Percentiles rank a stretch among this genome's conserved stretches.
Evolutionary conservation across 2,329 filamentous ascomycete genomes (phyloP).

Genomic region (Colletotrichum sp.): DNA sequence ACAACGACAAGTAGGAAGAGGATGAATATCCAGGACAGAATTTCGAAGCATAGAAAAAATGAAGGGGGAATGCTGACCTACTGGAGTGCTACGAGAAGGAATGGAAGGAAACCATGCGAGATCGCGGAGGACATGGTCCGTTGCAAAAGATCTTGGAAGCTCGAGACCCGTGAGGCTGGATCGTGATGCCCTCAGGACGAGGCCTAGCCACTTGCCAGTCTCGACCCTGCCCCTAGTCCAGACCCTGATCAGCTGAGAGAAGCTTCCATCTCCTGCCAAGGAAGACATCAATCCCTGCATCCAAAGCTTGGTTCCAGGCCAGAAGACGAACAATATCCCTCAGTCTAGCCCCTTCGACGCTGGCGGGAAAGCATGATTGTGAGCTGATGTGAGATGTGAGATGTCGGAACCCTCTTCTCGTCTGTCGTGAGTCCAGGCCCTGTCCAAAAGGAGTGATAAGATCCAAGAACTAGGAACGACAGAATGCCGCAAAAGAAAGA

Average conservation of each 20-base stretch:
- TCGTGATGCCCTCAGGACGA: background rate
- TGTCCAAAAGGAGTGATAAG: background rate
- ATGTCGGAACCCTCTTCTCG: background rate
- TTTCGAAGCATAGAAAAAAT: accelerated
- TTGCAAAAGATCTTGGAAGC: background rate
- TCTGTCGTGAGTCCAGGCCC: background rate
- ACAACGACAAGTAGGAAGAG: too few relatives aligned
- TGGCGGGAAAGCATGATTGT: background rate
- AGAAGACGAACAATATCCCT: background rate
- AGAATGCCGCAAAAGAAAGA: background rate
- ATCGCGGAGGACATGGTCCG: background rate
- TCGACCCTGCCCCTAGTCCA: background rate
- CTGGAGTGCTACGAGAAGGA: background rate
- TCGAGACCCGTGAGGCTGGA: background rate
- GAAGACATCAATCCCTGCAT: background rate
- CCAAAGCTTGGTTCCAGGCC: background rate
- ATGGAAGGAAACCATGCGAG: background rate
- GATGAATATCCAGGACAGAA: too few relatives aligned
- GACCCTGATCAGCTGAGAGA: background rate
- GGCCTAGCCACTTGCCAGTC: background rate
- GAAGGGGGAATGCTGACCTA: accelerated
- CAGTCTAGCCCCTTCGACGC: background rate
- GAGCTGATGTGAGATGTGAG: background rate
- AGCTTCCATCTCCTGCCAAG: background rate
- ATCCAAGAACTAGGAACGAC: background rate